Evolutionary conservation across 1,139 yeast species (phyloP).

Genomic region (Pichiaceae sp.): DNA sequence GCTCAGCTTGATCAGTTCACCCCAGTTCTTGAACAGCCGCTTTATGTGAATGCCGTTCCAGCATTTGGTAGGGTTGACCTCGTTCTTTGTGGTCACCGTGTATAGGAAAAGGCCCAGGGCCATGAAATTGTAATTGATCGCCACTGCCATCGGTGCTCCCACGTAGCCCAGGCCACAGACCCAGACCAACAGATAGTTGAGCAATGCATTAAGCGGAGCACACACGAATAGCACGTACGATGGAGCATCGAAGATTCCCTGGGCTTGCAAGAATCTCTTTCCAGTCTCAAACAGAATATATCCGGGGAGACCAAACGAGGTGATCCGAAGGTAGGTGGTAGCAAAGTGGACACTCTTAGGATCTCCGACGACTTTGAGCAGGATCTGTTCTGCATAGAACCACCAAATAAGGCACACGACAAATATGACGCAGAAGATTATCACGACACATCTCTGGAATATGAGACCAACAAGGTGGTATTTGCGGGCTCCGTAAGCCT

Average conservation of each 20-base stretch:
- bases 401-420: constrained; percentile 44
- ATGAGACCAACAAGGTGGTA: constrained; percentile 45
- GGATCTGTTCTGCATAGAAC: constrained; percentile 30
- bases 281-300: constrained; percentile 76
- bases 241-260: constrained; percentile 88
- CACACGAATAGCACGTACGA: constrained; percentile 68
- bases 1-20: constrained; percentile 37
- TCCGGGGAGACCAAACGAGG: constrained; percentile 71
- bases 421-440: constrained; percentile 38
- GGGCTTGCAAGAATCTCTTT: constrained; percentile 81
- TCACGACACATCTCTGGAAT: constrained; percentile 45
- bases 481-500: constrained; percentile 50
- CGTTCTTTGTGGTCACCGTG: constrained; percentile 32
- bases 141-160: constrained; percentile 55
- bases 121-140: constrained; percentile 51
- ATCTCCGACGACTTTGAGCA: constrained; percentile 21
- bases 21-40: constrained; percentile 37
- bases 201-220: constrained; percentile 59
- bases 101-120: constrained; percentile 34
- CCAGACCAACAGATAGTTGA: constrained; percentile 40
- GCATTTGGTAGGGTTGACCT: constrained; percentile 30
- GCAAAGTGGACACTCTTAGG: constrained; percentile 43
- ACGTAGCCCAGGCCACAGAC: constrained; percentile 36
- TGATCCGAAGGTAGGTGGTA: constrained; percentile 36
- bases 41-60: constrained; percentile 33